phyloP scores from a whole-genome alignment of 768 basidiomycete species.

The Roridomyces roridus region DNA sequence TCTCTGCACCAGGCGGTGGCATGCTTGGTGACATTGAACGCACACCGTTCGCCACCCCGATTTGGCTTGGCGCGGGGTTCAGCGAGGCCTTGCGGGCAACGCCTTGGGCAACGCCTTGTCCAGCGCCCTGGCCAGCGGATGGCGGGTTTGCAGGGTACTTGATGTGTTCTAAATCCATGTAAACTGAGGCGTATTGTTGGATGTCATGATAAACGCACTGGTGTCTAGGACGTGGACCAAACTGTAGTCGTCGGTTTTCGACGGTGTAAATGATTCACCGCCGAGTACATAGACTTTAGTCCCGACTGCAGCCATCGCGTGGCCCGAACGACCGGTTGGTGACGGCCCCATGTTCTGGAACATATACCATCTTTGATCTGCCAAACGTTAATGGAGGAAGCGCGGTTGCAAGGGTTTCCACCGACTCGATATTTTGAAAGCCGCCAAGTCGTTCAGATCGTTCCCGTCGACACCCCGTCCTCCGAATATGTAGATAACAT shows the following conservation, averaged over 20 bases:
- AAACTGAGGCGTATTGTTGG: constrained; percentile 27
- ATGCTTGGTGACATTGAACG: constrained; percentile 74
- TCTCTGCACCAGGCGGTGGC: constrained; percentile 43
- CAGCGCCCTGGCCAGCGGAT: constrained; percentile 35
- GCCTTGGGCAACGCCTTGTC: too few species aligned
- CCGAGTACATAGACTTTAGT: constrained; percentile 92
- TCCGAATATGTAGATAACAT: constrained; percentile 97
- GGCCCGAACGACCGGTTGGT: constrained; percentile 90
- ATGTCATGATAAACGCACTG: constrained; percentile 63
- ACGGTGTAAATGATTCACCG: constrained; percentile 84
- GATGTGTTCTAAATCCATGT: constrained; percentile 73
- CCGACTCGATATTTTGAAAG: constrained; percentile 97
- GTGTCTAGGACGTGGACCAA: constrained; percentile 94
- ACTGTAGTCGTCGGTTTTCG: constrained; percentile 78
- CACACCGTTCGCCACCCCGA: constrained; percentile 38
- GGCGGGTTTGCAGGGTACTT: constrained; percentile 72
- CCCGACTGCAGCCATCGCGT: constrained; percentile 96
- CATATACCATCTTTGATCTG: constrained; percentile 99
- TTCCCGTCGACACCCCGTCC: constrained; percentile 97
- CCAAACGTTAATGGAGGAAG: constrained; percentile 11
- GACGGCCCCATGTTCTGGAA: constrained; percentile 99
- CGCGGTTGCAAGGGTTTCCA: constrained; percentile 25
- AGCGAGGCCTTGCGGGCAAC: constrained; percentile 57
- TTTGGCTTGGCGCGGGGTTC: constrained; percentile 40
- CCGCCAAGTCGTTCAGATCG: constrained; percentile 92